Evolutionary conservation across 2,329 filamentous ascomycete genomes (phyloP).

Genomic region (Corynespora cassiicola): DNA sequence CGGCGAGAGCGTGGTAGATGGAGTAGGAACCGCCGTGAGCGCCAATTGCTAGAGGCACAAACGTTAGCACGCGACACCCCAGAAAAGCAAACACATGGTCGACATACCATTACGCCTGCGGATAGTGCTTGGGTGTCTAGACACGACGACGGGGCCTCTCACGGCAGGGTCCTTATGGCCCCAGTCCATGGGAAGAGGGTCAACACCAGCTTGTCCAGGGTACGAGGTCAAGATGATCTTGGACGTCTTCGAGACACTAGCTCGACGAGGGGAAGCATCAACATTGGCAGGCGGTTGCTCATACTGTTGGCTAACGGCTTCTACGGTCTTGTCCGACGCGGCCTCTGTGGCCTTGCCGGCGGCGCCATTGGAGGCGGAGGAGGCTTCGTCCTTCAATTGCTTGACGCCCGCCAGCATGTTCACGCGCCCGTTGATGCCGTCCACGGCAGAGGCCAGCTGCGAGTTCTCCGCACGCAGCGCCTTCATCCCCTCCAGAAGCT

Average conservation of each 20-base stretch:
- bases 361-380: slow-evolving; percentile 19
- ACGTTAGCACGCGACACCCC: slow-evolving; percentile 16
- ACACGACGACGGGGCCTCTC: slow-evolving; percentile 89
- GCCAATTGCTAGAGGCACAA: slow-evolving; percentile 63
- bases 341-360: slow-evolving; percentile 42
- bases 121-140: slow-evolving; percentile 75
- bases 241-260: slow-evolving; percentile 57
- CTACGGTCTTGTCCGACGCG: slow-evolving; percentile 40
- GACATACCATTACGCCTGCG: slow-evolving; percentile 76
- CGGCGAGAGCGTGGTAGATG: slow-evolving; percentile 91
- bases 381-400: slow-evolving; percentile 60
- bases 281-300: slow-evolving; percentile 39
- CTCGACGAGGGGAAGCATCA: slow-evolving; percentile 43
- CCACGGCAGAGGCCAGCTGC: slow-evolving; percentile 62
- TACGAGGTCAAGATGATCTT: slow-evolving; percentile 82
- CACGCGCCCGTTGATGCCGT: slow-evolving; percentile 67
- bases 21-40: slow-evolving; percentile 91
- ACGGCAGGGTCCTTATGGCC: slow-evolving; percentile 75
- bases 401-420: slow-evolving; percentile 67
- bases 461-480: slow-evolving; percentile 63
- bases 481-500: slow-evolving; percentile 63
- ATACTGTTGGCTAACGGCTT: slow-evolving; percentile 49
- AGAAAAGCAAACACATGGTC: background rate
- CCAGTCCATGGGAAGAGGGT: slow-evolving; percentile 89
- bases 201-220: slow-evolving; percentile 91